Evolutionary conservation across 2,329 filamentous ascomycete species (phyloP).

Genomic region (Apiospora sp.): DNA sequence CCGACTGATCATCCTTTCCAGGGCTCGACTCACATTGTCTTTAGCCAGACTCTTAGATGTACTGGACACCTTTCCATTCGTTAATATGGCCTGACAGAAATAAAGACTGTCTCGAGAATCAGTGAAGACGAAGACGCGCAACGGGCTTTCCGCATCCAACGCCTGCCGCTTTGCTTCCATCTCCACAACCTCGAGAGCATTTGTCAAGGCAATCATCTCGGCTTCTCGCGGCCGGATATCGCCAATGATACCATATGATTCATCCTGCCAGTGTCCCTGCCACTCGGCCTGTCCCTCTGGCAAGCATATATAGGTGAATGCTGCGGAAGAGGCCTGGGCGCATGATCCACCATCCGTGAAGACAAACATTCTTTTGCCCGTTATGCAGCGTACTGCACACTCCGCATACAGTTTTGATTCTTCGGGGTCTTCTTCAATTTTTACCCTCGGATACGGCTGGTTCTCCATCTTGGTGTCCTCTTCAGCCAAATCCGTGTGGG

Average conservation of each 20-base stretch:
- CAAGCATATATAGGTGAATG: neutral
- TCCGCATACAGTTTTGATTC: neutral
- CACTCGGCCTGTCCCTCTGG: neutral
- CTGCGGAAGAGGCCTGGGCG: neutral
- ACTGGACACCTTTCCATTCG: neutral
- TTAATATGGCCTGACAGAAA: neutral
- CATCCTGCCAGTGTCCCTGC: neutral
- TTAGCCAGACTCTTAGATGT: neutral
- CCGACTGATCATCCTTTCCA: neutral
- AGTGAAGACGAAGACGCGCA: conserved; percentile 1
- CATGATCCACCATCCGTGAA: neutral
- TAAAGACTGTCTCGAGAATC: neutral
- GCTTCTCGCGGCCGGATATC: neutral
- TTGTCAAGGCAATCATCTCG: neutral
- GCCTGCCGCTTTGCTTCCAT: neutral
- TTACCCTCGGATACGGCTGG: neutral
- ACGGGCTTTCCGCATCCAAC: neutral
- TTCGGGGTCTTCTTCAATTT: neutral
- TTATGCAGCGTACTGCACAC: neutral
- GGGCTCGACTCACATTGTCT: neutral
- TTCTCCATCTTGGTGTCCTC: neutral
- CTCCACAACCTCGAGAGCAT: neutral
- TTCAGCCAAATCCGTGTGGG: neutral
- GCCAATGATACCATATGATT: neutral
- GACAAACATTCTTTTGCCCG: neutral